Conservation (phyloP, 805 yeast species). For the Spathaspora gorwiae region DNA sequence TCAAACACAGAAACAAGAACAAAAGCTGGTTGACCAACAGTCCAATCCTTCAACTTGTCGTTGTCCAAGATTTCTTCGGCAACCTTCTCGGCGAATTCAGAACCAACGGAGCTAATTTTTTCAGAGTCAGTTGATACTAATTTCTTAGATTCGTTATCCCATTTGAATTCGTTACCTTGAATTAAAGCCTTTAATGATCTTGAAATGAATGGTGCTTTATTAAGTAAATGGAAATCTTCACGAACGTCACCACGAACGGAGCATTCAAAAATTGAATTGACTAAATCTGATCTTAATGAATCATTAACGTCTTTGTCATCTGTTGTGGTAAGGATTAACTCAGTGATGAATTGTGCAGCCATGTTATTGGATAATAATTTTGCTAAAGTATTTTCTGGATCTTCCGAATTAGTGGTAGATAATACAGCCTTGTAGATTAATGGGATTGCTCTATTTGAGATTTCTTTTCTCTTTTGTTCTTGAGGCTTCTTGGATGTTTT, state of each 20-base stretch:
- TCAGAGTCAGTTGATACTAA: constrained; percentile 40
- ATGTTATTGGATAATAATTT: constrained; percentile 59
- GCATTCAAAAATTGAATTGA: constrained; percentile 53
- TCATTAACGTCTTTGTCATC: constrained; percentile 36
- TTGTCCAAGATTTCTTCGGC: constrained; percentile 49
- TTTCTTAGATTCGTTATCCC: constrained; percentile 45
- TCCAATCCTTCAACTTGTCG: constrained; percentile 58
- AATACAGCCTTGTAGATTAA: constrained; percentile 52
- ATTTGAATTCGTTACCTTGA: constrained; percentile 82
- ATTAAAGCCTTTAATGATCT: constrained; percentile 72
- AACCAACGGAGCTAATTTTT: constrained; percentile 46
- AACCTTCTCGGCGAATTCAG: constrained; percentile 53
- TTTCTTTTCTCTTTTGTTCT: constrained; percentile 67
- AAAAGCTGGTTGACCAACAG: constrained; percentile 64
- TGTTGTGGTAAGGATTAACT: constrained; percentile 49
- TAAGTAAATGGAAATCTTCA: constrained; percentile 63
- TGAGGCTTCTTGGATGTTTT: constrained; percentile 84
- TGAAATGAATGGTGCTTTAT: constrained; percentile 62
- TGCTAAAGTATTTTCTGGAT: constrained; percentile 41
- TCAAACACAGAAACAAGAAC: constrained; percentile 79
- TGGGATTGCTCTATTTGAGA: constrained; percentile 63
- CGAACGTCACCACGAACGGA: constrained; percentile 60
- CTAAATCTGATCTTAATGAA: constrained; percentile 42
- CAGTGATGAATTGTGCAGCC: constrained; percentile 81
- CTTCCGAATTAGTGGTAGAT: constrained; percentile 16